Conservation (phyloP, 2,329 filamentous ascomycete genomes). For the Cladosporium sp. region DNA sequence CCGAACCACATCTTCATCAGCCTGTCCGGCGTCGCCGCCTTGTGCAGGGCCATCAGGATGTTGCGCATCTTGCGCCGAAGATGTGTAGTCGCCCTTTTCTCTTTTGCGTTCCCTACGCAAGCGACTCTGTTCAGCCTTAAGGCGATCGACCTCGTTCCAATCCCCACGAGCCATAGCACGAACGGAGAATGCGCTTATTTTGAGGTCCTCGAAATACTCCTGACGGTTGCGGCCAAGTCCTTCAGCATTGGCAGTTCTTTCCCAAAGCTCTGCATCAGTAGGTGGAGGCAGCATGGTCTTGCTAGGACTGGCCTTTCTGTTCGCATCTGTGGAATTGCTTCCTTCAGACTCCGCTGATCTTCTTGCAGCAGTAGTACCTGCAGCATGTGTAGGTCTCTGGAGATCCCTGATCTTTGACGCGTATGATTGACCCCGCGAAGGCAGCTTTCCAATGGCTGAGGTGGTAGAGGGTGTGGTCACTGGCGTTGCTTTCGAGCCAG, state of each 20-base stretch:
- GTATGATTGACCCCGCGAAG: background rate
- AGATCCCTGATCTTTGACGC: conserved; percentile 7
- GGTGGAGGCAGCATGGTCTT: background rate
- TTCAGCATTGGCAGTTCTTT: background rate
- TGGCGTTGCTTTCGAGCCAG: background rate
- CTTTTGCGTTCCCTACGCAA: conserved; percentile 4
- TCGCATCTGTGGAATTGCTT: no score
- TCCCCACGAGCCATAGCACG: conserved; percentile 3
- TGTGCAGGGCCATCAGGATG: conserved; percentile 7
- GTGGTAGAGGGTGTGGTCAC: background rate
- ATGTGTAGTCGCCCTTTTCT: background rate
- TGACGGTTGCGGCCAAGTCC: background rate
- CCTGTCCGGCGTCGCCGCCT: background rate
- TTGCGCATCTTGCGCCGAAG: background rate
- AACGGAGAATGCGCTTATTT: conserved; percentile 1
- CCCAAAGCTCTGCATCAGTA: conserved; percentile 2
- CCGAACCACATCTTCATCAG: conserved; percentile 9
- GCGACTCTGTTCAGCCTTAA: conserved; percentile 2
- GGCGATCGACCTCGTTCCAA: conserved; percentile 3
- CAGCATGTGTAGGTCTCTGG: background rate
- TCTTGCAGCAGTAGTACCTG: background rate
- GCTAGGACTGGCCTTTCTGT: no score
- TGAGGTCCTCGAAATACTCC: conserved; percentile 6
- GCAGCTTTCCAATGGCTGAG: conserved; percentile 1
- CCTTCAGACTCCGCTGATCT: background rate